Evolutionary conservation across 441 rosid species (phyloP), one percentile per base, ranked within the genome.

Genomic region (Populus tomentosa): DNA sequence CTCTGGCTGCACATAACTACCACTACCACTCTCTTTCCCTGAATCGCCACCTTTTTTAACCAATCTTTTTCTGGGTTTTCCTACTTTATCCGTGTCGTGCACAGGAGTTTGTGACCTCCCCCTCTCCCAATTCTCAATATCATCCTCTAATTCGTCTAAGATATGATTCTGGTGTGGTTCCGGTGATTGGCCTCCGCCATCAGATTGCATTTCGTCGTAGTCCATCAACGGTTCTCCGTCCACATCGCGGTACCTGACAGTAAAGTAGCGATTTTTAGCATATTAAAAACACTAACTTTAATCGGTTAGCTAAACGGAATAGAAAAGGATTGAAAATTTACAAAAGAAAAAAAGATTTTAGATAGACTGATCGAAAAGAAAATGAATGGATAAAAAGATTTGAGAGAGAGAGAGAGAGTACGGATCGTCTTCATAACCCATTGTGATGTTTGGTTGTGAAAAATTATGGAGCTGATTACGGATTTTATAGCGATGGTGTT

Each of bases 201-300:
- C 93, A 14, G 96, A 90, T 69, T 76, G 89, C n/a, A 90, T 81
- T 63, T 91, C 95, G 56, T 94, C 98, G 79, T 79, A 94, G 84
- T 95, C 99, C 95, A 95, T 88, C 90, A 95, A 83, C 62, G 97
- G 88, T 90, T 95, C 99, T 67, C 95, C 99, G 50, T 95, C 95
- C 86, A 88, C 97, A 62, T 95, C 99, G 70, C 93, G 97, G 69
- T 87, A 88, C 79, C 99, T 95, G 84, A 38, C 66, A 84, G 30
- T 1, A 18, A 10, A 77, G 4, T 16, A 56, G n/a, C 24, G 40
- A 30, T 20, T 10, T 68, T 68, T 18, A 70, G 21, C 67, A 32
- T 16, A 23, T 9, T 4, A 67, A 72, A 71, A 83, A 56, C 77
- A 79, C 76, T 26, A 74, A 56, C 70, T 71, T 38, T 20, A 7